Percentiles rank a stretch among this genome's conserved stretches.
Conservation (phyloP, 306 rosid species). For the Cicer judaicum region DNA sequence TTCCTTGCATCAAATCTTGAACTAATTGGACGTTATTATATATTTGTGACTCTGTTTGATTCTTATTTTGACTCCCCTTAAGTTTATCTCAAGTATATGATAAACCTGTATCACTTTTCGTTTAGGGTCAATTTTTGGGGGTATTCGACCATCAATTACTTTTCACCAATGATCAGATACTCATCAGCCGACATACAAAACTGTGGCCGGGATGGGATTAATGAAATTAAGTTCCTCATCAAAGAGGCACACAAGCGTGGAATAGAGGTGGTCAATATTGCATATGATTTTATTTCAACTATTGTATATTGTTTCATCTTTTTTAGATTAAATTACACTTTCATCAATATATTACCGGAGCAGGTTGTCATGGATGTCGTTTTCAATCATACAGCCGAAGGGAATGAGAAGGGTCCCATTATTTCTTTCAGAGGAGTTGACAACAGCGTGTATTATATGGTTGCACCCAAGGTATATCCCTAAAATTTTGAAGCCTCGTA, state of each 20-base stretch:
- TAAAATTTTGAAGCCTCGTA: slow-evolving; percentile 26
- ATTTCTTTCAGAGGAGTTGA: slow-evolving; percentile 94
- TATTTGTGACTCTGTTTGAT: slow-evolving; percentile 9
- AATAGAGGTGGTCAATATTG: slow-evolving; percentile 72
- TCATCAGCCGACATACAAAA: slow-evolving; percentile 76
- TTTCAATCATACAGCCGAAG: slow-evolving; percentile 99
- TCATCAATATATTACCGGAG: slow-evolving; percentile 43
- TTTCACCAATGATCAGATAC: slow-evolving; percentile 96
- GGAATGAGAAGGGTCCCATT: slow-evolving; percentile 91
- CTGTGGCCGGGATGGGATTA: slow-evolving; percentile 81
- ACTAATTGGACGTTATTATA: slow-evolving; percentile 32
- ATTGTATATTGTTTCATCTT: slow-evolving; percentile 9
- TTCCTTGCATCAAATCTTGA: slow-evolving; percentile 22
- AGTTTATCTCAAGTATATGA: slow-evolving; percentile 21
- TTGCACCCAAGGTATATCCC: slow-evolving; percentile 90
- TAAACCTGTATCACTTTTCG: slow-evolving; percentile 40
- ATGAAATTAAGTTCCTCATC: slow-evolving; percentile 82
- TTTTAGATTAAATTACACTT: slow-evolving; percentile 22
- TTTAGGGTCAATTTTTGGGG: slow-evolving; percentile 97
- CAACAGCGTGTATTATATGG: slow-evolving; percentile 86
- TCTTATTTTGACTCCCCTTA: slow-evolving; percentile 11
- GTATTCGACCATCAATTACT: slow-evolving; percentile 87
- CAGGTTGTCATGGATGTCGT: slow-evolving; percentile 99
- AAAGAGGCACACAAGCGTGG: slow-evolving; percentile 95
- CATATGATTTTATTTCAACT: slow-evolving; percentile 22